A percentile compares a stretch with the other conserved stretches of the same genome.
phyloP scores from a whole-genome alignment of 73 alveolate species.

The Paramecium primaurelia region DNA sequence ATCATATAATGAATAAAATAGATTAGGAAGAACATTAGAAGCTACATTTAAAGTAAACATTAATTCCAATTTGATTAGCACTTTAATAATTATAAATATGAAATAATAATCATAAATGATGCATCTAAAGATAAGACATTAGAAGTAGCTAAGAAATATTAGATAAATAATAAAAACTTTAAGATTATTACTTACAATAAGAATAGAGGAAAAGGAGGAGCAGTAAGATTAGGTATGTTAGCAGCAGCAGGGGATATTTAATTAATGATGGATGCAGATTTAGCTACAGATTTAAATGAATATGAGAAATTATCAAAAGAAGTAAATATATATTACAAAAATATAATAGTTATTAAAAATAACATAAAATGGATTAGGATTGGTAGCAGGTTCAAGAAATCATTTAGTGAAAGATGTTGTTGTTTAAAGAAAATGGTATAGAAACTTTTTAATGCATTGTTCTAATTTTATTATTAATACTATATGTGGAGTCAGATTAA shows the following conservation, averaged over 20 bases:
- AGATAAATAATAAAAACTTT: slow-evolving; percentile 29
- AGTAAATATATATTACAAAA: neutral
- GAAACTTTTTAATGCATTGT: slow-evolving; percentile 67
- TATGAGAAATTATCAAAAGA: slow-evolving; percentile 61
- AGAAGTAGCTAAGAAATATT: slow-evolving; percentile 62
- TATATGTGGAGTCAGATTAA: slow-evolving; percentile 67
- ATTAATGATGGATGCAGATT: slow-evolving; percentile 91
- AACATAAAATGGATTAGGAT: slow-evolving; percentile 63
- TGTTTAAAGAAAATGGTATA: slow-evolving; percentile 71
- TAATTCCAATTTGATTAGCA: neutral
- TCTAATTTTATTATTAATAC: slow-evolving; percentile 66
- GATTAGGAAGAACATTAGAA: slow-evolving; percentile 77
- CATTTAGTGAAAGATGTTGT: slow-evolving; percentile 69
- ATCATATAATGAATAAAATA: slow-evolving; percentile 82
- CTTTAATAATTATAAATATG: slow-evolving; percentile 60
- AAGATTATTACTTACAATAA: slow-evolving; percentile 69
- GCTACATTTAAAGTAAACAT: slow-evolving; percentile 63
- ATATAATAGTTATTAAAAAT: slow-evolving; percentile 50
- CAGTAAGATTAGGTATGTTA: slow-evolving; percentile 86
- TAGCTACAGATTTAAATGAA: slow-evolving; percentile 84
- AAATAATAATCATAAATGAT: slow-evolving; percentile 86
- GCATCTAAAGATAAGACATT: slow-evolving; percentile 88
- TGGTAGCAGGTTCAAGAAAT: slow-evolving; percentile 89
- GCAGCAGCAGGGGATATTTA: slow-evolving; percentile 73
- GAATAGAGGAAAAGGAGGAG: slow-evolving; percentile 92